These are phyloP conservation scores for Myrica gale DNA, from an alignment of 306 rosid genomes.

Conservation along the genomic window DNA sequence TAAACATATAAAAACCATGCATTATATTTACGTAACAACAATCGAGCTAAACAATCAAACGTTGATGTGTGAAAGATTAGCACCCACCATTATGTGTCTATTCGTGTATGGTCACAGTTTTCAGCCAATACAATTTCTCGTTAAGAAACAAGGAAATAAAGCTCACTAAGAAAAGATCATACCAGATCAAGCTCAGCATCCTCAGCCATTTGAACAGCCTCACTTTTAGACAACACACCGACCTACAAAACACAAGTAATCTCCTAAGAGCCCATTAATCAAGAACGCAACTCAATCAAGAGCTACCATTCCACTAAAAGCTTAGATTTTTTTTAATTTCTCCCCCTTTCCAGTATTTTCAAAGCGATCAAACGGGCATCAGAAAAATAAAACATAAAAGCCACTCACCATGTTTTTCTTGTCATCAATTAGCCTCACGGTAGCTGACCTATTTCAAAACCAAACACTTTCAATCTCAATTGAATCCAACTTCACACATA, in stretches of 20 bases:
- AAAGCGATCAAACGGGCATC: neutral
- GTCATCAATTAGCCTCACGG: constrained; percentile 85
- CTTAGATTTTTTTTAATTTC: neutral
- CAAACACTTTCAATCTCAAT: constrained; percentile 18
- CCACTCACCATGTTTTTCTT: constrained; percentile 85
- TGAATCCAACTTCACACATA: constrained; percentile 2
- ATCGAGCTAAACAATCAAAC: too few relatives aligned
- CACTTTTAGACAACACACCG: constrained; percentile 65
- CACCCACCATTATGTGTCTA: too few relatives aligned
- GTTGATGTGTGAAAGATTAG: too few relatives aligned
- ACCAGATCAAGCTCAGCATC: constrained; percentile 88
- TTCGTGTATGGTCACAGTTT: neutral
- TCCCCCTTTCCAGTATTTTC: neutral
- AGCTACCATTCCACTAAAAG: neutral
- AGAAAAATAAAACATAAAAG: neutral
- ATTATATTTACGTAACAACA: too few relatives aligned
- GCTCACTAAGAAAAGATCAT: neutral
- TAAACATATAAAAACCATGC: too few relatives aligned
- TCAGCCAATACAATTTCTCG: neutral
- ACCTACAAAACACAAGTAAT: constrained; percentile 44
- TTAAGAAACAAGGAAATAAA: neutral
- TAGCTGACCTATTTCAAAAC: constrained; percentile 61
- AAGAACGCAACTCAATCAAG: neutral
- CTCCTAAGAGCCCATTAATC: neutral
- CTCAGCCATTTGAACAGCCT: constrained; percentile 75